A percentile compares a stretch with the other conserved stretches of the same genome.
phyloP scores from a whole-genome alignment of 2,329 filamentous ascomycete species.

The Ophiostoma australiae region DNA sequence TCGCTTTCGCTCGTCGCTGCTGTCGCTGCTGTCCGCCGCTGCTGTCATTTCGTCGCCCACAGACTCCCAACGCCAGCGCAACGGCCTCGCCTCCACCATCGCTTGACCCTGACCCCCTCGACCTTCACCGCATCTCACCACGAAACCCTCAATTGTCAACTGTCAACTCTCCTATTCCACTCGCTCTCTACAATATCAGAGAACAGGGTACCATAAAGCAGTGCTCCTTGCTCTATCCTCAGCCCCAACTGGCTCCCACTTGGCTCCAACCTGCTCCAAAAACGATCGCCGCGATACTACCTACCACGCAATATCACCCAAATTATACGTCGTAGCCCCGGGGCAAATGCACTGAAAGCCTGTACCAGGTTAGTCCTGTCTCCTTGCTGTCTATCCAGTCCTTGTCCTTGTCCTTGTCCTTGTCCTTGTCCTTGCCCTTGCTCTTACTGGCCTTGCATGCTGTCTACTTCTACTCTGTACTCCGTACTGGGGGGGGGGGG shows the following conservation, averaged over 20 bases:
- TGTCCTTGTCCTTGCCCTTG: too few species aligned
- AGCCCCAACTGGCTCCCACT: not conserved
- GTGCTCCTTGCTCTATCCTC: not conserved
- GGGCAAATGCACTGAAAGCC: conserved; percentile 12
- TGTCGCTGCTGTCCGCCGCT: not conserved
- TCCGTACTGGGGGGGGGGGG: not conserved
- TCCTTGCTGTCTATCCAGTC: not conserved
- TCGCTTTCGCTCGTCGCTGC: not conserved
- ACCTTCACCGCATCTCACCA: not conserved
- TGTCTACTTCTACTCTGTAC: not conserved
- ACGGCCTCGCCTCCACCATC: conserved; percentile 2
- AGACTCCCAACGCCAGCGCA: not conserved
- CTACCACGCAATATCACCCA: conserved; percentile 10
- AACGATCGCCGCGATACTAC: conserved; percentile 10
- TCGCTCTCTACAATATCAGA: too few species aligned
- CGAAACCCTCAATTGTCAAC: not conserved
- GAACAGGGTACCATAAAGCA: too few species aligned
- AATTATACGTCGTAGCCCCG: conserved; percentile 3
- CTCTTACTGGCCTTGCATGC: not conserved
- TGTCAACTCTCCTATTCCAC: not conserved
- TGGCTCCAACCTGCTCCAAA: conserved; percentile 4
- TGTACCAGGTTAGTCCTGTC: not conserved
- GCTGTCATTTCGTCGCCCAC: not conserved
- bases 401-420: not conserved
- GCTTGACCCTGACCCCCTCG: not conserved